A percentile compares a stretch with the other conserved stretches of the same genome.
Conservation (phyloP, 495 filamentous ascomycete species). For the Penicillium flavigenum region DNA sequence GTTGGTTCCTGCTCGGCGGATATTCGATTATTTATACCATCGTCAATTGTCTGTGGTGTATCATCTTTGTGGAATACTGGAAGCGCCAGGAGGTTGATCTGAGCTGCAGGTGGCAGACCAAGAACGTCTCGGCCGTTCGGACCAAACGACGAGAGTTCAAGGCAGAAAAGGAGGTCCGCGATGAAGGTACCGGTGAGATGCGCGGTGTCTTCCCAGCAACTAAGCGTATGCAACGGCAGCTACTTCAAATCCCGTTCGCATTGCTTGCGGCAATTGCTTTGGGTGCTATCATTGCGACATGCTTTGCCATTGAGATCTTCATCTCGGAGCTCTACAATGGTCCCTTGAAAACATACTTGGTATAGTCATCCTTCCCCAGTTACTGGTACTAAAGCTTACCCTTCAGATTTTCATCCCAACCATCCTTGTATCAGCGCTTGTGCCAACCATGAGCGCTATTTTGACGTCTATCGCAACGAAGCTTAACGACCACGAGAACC, state of each 20-base stretch:
- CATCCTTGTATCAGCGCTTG: slow-evolving; percentile 72
- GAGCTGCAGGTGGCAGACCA: slow-evolving; percentile 88
- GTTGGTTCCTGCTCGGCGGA: slow-evolving; percentile 79
- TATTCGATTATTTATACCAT: slow-evolving; percentile 84
- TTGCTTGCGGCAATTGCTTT: slow-evolving; percentile 65
- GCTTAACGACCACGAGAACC: slow-evolving; percentile 88
- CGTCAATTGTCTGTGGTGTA: slow-evolving; percentile 80
- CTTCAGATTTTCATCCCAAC: slow-evolving; percentile 82
- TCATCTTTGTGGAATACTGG: slow-evolving; percentile 95
- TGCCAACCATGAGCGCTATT: slow-evolving; percentile 75
- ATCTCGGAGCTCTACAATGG: slow-evolving; percentile 92
- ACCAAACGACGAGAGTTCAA: slow-evolving; percentile 72
- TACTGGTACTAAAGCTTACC: neutral
- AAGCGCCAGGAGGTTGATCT: slow-evolving; percentile 91
- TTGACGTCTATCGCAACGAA: slow-evolving; percentile 74
- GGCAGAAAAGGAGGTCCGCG: slow-evolving; percentile 69
- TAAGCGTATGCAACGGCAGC: slow-evolving; percentile 74
- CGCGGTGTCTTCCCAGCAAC: slow-evolving; percentile 73
- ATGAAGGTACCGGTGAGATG: slow-evolving; percentile 83
- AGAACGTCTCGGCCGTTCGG: slow-evolving; percentile 80
- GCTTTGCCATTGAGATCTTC: slow-evolving; percentile 95
- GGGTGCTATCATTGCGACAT: slow-evolving; percentile 78
- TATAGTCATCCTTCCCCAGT: slow-evolving; percentile 39
- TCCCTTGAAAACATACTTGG: slow-evolving; percentile 80
- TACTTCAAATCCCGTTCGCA: slow-evolving; percentile 88